Evolutionary conservation across 306 rosid genomes (phyloP).

Genomic region (Morella rubra): DNA sequence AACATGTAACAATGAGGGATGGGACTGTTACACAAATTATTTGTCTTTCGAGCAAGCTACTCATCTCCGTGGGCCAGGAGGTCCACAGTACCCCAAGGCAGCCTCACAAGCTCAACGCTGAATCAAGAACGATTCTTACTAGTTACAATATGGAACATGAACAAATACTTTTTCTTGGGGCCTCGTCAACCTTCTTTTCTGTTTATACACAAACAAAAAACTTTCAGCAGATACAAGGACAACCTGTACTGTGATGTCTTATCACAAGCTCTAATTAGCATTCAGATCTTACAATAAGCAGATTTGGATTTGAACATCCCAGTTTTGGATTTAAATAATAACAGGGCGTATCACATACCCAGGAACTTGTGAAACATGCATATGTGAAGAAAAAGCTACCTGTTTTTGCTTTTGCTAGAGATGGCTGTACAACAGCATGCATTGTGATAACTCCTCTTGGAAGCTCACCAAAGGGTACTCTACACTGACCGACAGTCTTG

Average conservation of each 20-base stretch:
- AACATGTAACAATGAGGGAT: constrained; percentile 41
- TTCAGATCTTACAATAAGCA: background rate
- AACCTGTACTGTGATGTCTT: background rate
- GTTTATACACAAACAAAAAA: constrained; percentile 32
- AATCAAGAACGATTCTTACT: constrained; percentile 41
- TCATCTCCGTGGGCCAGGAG: constrained; percentile 36
- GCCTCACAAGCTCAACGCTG: constrained; percentile 42
- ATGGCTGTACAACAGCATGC: constrained; percentile 93
- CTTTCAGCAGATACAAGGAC: constrained; percentile 12
- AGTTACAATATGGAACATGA: constrained; percentile 82
- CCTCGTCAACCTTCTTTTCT: constrained; percentile 78
- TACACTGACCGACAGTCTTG: constrained; percentile 90
- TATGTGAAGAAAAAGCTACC: constrained; percentile 46
- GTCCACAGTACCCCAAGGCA: constrained; percentile 39
- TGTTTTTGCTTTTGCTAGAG: constrained; percentile 77
- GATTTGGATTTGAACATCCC: background rate
- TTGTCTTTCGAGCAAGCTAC: constrained; percentile 40
- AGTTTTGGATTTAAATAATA: background rate
- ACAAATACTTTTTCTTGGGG: constrained; percentile 63
- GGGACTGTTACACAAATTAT: constrained; percentile 54
- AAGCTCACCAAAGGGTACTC: constrained; percentile 77
- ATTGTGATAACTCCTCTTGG: constrained; percentile 76
- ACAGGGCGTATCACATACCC: background rate
- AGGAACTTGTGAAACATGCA: background rate
- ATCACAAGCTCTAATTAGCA: background rate